Evolutionary conservation across 805 yeast genomes (phyloP), one percentile per base, ranked within the genome.

Genomic region (Metschnikowia dekortorum): DNA sequence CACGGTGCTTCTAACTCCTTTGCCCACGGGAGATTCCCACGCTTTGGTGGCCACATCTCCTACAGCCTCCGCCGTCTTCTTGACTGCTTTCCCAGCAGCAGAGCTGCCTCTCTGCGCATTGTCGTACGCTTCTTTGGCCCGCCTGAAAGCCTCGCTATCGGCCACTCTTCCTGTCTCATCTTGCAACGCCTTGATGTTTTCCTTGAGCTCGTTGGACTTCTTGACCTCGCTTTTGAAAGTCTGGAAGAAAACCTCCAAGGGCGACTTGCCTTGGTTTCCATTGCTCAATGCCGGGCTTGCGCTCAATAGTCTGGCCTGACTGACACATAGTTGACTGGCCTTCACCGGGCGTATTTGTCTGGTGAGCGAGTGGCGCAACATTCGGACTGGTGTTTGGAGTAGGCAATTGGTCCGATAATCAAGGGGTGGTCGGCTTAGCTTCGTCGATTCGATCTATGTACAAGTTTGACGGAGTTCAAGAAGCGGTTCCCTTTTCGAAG

Each of bases 131-230:
- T 90, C 97, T 64, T 87, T 85, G 33, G 99, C 99, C 61, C 80
- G 82, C 67, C 85, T 88, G 73, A 88, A 91, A 2, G 98, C 96
- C 48, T 90, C 97, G 45, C 94, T 85, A 60, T 94, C 98, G 32
- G 96, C 89, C 67, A 94, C 79, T 61, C 90, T 83, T 38, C 96
- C 98, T 3, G 97, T 89, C 58, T 95, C 98, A 70, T 91, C 97
- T 66, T 89, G 96, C 49, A 94, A 78, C 13, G 96, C 96, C 69
- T 92, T 94, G 64, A 94, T 89, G 61, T 90, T 89, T 49, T 89
- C 90, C 63, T 91, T 95, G 53, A 94, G 78, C 67, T 94, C 98
- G 63, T 80, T 79, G 46, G 90, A 84, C 67, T 94, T 92, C 66
- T 86, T 84, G 84, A 96, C 91, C 71, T 94, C 99, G 52, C 78